A percentile compares a stretch with the other conserved stretches of the same genome.
Conservation (phyloP, 768 basidiomycete species). For the Scleroderma citrinum region DNA sequence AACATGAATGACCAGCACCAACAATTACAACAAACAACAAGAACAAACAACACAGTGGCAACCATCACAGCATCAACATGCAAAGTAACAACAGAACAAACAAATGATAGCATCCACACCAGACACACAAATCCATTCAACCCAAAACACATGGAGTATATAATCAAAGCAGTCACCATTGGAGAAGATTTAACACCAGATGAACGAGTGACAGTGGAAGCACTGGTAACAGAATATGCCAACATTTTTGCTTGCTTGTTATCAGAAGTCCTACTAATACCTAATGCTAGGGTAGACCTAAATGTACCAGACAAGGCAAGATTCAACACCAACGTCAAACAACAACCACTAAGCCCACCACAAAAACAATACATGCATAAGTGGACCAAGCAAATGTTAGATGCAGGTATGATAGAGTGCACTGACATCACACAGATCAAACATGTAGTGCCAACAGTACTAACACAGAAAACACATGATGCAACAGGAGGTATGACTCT, state of each 20-base stretch:
- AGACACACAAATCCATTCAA: background rate
- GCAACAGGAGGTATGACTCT: constrained; percentile 20
- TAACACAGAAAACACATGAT: constrained; percentile 34
- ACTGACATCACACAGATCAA: background rate
- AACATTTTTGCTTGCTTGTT: background rate
- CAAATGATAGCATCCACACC: background rate
- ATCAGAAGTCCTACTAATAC: background rate
- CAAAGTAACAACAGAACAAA: too few relatives aligned
- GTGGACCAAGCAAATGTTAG: background rate
- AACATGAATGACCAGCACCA: background rate
- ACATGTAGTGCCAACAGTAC: constrained; percentile 17
- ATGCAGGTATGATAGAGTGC: background rate
- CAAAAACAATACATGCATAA: background rate
- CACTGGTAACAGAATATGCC: background rate
- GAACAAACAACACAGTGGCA: too few relatives aligned
- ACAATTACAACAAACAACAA: too few relatives aligned
- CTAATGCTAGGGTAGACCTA: background rate
- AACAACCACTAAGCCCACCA: background rate
- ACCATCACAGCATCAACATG: too few relatives aligned
- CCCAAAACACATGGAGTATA: constrained; percentile 10
- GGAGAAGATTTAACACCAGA: constrained; percentile 17
- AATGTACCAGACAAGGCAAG: background rate
- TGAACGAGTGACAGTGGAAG: background rate
- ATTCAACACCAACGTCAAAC: background rate
- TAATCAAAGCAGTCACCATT: constrained; percentile 16